phyloP scores from a whole-genome alignment of 192 early-diverging fungal genomes.

The Linnemannia elongata region DNA sequence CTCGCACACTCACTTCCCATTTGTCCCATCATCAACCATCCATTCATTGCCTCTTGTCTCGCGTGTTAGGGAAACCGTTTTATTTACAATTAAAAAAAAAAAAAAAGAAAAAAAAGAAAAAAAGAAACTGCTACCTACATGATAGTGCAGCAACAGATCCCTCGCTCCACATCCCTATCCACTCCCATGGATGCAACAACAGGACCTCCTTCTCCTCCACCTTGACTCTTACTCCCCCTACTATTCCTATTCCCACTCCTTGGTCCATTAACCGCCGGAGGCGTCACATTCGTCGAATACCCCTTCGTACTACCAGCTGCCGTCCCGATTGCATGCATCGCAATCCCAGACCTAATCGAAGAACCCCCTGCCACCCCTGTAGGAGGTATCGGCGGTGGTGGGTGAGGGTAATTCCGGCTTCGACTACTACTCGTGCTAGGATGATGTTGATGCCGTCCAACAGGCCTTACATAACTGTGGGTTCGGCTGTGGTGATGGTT shows the following conservation, averaged over 20 bases:
- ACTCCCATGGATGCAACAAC: neutral
- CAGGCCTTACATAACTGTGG: neutral
- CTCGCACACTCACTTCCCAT: neutral
- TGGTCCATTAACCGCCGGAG: neutral
- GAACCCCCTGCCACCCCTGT: neutral
- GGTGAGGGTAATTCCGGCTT: neutral
- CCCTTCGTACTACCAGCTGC: neutral
- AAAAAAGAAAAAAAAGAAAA: too few relatives aligned
- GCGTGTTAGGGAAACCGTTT: neutral
- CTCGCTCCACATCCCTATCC: conserved; percentile 3
- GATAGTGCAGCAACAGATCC: conserved; percentile 20
- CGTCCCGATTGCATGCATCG: neutral
- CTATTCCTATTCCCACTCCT: neutral
- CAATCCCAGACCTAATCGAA: neutral
- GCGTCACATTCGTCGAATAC: conserved; percentile 17
- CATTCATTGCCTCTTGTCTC: neutral
- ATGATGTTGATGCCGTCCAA: neutral
- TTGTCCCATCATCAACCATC: neutral
- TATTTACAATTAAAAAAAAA: neutral
- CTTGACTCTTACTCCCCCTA: neutral
- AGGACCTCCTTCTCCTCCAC: neutral
- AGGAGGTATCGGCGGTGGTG: neutral
- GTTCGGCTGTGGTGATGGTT: neutral
- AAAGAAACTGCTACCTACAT: neutral
- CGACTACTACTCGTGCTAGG: neutral